Evolutionary conservation across 108 stramenopile species (phyloP), one percentile per base, ranked within the genome.

Genomic region (Skeletonema menzelii): DNA sequence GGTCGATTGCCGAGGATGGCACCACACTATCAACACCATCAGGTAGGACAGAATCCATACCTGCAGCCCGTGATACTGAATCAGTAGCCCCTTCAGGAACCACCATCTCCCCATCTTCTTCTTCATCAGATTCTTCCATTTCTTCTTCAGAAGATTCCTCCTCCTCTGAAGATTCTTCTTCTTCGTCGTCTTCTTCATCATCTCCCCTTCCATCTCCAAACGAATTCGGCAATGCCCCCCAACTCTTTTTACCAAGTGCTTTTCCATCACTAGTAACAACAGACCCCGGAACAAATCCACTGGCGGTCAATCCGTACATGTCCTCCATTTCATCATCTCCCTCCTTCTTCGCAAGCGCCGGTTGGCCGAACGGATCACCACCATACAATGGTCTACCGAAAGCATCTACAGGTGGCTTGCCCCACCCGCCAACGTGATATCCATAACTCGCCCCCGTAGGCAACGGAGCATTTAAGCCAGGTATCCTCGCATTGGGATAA

Each of bases 401-500:
- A 17, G 82, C 56, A 77, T 99, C 97, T 40, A 98, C 95, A 13
- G 98, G 98, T n/a, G 98, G 97, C 68, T 98, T 98, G 0, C 99
- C 99, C 97, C 97, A 99, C 46, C 97, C 97, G 26, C 96, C 96
- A 8, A 93, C 77, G 69, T 98, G 98, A 74, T 90, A 97, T 6
- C 99, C 99, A 74, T 94, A 99, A 69, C 89, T 91, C n/a, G 92
- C 86, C 37, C 90, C 93, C 27, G 75, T 67, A 11, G 99, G 98
- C 15, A 99, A 60, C 1, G 97, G 99, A 7, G 98, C 99, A 85
- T 97, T 99, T 56, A 99, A 79, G 11, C 99, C 99, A 28, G 99
- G 97, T 75, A 99, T 95, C 59, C 82, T 84, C 6, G 97, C 75
- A 49, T 85, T 84, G 4, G 97, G 97, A 85, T 99, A 99, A 22